Conservation (phyloP, 1,139 yeast species). For the Pichia sorboxylosa region DNA sequence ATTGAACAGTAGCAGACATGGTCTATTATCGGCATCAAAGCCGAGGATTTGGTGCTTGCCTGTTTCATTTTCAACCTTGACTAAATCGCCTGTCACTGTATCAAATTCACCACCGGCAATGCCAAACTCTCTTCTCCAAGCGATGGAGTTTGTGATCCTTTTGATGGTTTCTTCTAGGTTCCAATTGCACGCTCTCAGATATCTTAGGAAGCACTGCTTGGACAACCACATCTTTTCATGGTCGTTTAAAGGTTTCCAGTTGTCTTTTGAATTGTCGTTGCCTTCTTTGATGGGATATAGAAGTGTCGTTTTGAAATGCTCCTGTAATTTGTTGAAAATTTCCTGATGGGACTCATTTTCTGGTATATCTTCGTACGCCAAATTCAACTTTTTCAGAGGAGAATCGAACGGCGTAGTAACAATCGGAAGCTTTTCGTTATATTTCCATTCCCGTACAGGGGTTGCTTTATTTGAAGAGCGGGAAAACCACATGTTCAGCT, state of each 20-base stretch:
- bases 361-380: constrained; percentile 15
- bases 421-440: constrained; percentile 15
- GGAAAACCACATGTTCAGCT: too few species aligned
- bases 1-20: constrained; percentile 74
- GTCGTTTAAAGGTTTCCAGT: constrained; percentile 31
- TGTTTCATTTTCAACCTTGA: constrained; percentile 63
- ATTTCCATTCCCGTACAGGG: constrained; percentile 22
- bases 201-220: constrained; percentile 75
- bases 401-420: constrained; percentile 14
- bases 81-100: constrained; percentile 46
- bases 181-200: constrained; percentile 88
- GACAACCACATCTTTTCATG: constrained; percentile 83
- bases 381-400: constrained; percentile 12
- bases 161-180: constrained; percentile 53
- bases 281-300: constrained; percentile 32
- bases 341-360: constrained; percentile 37
- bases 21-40: constrained; percentile 75
- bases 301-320: constrained; percentile 35
- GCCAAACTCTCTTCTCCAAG: constrained; percentile 52
- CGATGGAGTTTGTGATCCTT: constrained; percentile 49
- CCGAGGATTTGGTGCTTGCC: constrained; percentile 87
- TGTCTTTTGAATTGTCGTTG: constrained; percentile 14
- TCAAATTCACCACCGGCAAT: constrained; percentile 48
- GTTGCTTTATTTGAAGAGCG: too few species aligned
- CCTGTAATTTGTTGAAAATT: constrained; percentile 48